Percentiles rank a stretch among this genome's conserved stretches.
Evolutionary conservation across 371 early-diverging fungal genomes (phyloP).

Genomic region (Mucor indicus): DNA sequence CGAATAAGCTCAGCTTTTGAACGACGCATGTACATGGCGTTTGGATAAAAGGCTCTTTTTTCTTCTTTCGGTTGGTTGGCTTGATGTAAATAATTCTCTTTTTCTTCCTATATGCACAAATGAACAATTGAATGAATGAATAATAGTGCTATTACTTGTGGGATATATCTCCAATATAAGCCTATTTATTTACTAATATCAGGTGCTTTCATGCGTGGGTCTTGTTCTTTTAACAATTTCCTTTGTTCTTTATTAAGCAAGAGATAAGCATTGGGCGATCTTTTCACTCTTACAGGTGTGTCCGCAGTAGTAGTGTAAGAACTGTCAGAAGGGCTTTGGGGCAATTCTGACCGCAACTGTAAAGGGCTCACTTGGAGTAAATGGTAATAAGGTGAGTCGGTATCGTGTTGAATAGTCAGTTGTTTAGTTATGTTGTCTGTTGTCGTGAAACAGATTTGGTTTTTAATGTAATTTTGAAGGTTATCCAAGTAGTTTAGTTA

Average conservation of each 20-base stretch:
- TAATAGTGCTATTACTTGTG: constrained; percentile 16
- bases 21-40: constrained; percentile 67
- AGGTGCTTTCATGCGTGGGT: constrained; percentile 62
- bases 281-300: constrained; percentile 48
- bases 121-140: too few relatives aligned
- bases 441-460: too few relatives aligned
- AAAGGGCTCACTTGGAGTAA: too few relatives aligned
- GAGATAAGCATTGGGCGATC: constrained; percentile 69
- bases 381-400: too few relatives aligned
- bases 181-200: constrained; percentile 67
- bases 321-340: too few relatives aligned
- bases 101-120: constrained; percentile 22
- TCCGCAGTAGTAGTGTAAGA: too few relatives aligned
- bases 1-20: constrained; percentile 61
- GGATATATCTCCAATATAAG: constrained; percentile 53
- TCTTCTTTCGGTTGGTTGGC: constrained; percentile 41
- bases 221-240: constrained; percentile 55
- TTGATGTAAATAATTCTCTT: constrained; percentile 33
- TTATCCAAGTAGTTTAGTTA: too few relatives aligned
- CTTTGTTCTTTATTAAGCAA: constrained; percentile 67
- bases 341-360: too few relatives aligned
- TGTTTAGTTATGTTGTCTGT: too few relatives aligned
- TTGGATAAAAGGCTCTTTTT: constrained; percentile 50
- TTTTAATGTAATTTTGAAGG: too few relatives aligned
- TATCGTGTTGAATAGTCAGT: too few relatives aligned